Conservation (phyloP, 129 eudicot genomes). For the Flaveria sonorensis region DNA sequence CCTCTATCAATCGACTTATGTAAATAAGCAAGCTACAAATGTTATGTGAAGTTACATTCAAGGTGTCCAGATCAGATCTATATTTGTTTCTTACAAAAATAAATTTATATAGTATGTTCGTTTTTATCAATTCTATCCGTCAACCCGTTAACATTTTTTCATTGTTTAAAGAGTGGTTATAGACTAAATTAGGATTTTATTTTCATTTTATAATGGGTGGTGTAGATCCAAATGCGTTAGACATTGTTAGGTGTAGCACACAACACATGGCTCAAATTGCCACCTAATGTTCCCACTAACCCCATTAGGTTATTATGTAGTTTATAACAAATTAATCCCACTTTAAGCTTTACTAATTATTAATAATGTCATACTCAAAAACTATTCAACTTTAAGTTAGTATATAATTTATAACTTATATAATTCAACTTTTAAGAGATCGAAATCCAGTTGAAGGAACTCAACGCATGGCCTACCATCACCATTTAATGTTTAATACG, state of each 20-base stretch:
- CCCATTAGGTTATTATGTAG: background rate
- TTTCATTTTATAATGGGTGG: background rate
- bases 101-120: too few relatives aligned
- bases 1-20: too few relatives aligned
- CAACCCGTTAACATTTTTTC: too few relatives aligned
- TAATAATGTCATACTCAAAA: background rate
- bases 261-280: conserved; percentile 21
- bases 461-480: background rate
- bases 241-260: conserved; percentile 22
- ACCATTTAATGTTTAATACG: too few relatives aligned
- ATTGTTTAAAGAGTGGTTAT: too few relatives aligned
- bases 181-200: background rate
- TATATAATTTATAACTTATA: background rate
- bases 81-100: too few relatives aligned
- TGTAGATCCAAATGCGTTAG: conserved; percentile 21
- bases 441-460: background rate
- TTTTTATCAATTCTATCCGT: too few relatives aligned
- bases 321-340: background rate
- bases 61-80: too few relatives aligned
- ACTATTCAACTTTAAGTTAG: background rate
- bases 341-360: background rate
- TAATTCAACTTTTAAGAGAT: too few relatives aligned
- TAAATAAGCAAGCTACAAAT: too few relatives aligned
- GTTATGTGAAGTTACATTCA: too few relatives aligned
- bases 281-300: conserved; percentile 25